Evolutionary conservation across 257 asterid genomes (phyloP), one percentile per base, ranked within the genome.

Genomic region (Plantago major): DNA sequence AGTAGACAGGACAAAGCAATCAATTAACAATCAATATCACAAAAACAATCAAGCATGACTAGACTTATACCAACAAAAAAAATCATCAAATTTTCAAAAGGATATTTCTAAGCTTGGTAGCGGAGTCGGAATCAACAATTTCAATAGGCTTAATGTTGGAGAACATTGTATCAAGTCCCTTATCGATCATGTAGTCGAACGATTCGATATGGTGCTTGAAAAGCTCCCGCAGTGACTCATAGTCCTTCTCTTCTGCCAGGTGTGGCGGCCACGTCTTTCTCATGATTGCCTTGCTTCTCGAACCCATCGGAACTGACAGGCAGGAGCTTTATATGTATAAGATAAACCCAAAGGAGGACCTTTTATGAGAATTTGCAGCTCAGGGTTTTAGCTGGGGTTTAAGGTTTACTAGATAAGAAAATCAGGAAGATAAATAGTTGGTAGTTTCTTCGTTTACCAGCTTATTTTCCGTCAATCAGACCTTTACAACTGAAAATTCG

Each of bases 131-230:
- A 67, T 92, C 81, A 2, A 73, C 12, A 18, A 92, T 73, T 76
- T 84, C 82, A 50, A 86, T 57, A 0, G 97, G 97, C 69, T 84
- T 85, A 58, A 92, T 44, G 55, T 48, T 74, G 58, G 40, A 11
- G 58, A 92, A 59, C 96, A 78, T 80, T 11, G 55, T 69, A 38
- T 80, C 84, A 15, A 92, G 74, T 1, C 97, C 99, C 15, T 55
- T 42, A 15, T 83, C 95, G 17, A 69, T 47, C 97, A 89, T 86
- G 64, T 92, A 62, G 55, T 92, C 88, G 53, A 92, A 86, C 1
- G 99, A 92, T 17, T 92, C 95, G 8, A 89, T 89, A 46, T 84
- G 97, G 67, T 89, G 97, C 5, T 65, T 73, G 68, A 83, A 82
- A 28, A 92, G 63, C 78, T 89, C 91, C 15, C 78, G 70, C 16